A percentile compares a stretch with the other conserved stretches of the same genome.
Conservation (phyloP, 2,329 filamentous ascomycete species). For the Colletotrichum shisoi region DNA sequence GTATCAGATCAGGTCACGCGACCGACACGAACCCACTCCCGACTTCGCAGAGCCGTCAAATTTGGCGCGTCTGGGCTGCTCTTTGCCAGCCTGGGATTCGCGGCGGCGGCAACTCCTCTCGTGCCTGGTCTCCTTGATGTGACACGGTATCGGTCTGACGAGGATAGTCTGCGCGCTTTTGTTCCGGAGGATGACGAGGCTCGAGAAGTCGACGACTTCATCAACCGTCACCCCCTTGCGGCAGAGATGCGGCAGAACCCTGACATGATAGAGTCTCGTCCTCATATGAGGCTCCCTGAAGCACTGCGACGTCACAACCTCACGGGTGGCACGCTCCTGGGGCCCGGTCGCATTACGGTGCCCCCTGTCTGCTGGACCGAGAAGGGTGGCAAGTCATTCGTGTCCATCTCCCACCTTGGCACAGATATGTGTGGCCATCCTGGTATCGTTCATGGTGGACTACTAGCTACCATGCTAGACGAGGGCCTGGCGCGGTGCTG, state of each 20-base stretch:
- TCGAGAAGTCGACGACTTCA: constrained; percentile 72
- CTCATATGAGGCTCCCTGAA: constrained; percentile 84
- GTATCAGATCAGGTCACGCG: background rate
- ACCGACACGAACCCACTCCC: constrained; percentile 10
- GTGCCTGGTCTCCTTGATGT: constrained; percentile 46
- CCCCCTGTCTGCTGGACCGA: constrained; percentile 83
- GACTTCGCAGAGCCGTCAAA: constrained; percentile 25
- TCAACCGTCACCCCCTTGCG: constrained; percentile 79
- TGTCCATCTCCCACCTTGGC: constrained; percentile 80
- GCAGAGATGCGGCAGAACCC: constrained; percentile 71
- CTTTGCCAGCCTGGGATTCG: constrained; percentile 62
- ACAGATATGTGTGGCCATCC: constrained; percentile 85
- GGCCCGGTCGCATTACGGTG: constrained; percentile 77
- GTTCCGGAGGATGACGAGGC: constrained; percentile 62
- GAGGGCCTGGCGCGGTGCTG: constrained; percentile 88
- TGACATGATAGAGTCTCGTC: constrained; percentile 77
- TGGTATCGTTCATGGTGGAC: constrained; percentile 87
- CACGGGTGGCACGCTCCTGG: constrained; percentile 80
- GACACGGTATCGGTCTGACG: constrained; percentile 58
- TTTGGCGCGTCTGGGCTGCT: constrained; percentile 46
- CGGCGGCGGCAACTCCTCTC: constrained; percentile 64
- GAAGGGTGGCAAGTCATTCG: constrained; percentile 70
- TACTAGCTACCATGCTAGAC: constrained; percentile 91
- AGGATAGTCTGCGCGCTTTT: constrained; percentile 75
- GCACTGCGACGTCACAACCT: constrained; percentile 76